Evolutionary conservation across 345 rosid genomes (phyloP).

Genomic region (Citropsis articulata): DNA sequence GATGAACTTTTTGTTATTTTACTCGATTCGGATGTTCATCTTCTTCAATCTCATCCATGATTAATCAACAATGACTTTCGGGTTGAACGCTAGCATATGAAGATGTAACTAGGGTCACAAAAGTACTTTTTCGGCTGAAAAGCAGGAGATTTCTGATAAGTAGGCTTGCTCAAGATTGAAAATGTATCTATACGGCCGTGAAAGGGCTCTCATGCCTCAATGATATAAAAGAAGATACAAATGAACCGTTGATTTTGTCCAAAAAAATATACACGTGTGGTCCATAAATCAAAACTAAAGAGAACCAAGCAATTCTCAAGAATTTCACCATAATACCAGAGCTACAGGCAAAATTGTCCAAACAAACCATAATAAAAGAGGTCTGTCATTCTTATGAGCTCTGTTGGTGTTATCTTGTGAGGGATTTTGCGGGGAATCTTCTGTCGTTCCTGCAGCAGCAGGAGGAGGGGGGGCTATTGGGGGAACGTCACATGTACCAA

Average conservation of each 20-base stretch:
- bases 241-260: background rate
- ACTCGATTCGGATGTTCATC: background rate
- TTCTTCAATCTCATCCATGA: background rate
- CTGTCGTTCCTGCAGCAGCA: conserved; percentile 28
- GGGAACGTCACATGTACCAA: conserved; percentile 79
- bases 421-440: conserved; percentile 2
- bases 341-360: conserved; percentile 32
- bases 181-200: background rate
- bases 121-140: background rate
- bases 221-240: background rate
- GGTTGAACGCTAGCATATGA: background rate
- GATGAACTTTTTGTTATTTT: background rate
- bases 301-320: conserved; percentile 9
- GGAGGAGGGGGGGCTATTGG: conserved; percentile 73
- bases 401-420: conserved; percentile 7
- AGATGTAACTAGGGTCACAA: background rate
- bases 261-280: background rate
- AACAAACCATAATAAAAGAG: conserved; percentile 26
- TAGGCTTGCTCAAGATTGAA: background rate
- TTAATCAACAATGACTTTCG: background rate
- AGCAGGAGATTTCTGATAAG: background rate
- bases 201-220: background rate
- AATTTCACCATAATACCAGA: conserved; percentile 27
- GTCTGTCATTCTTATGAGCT: conserved; percentile 25
- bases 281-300: background rate